Evolutionary conservation across 768 basidiomycete genomes (phyloP), one percentile per base, ranked within the genome.

Genomic region (Serendipita sp.): DNA sequence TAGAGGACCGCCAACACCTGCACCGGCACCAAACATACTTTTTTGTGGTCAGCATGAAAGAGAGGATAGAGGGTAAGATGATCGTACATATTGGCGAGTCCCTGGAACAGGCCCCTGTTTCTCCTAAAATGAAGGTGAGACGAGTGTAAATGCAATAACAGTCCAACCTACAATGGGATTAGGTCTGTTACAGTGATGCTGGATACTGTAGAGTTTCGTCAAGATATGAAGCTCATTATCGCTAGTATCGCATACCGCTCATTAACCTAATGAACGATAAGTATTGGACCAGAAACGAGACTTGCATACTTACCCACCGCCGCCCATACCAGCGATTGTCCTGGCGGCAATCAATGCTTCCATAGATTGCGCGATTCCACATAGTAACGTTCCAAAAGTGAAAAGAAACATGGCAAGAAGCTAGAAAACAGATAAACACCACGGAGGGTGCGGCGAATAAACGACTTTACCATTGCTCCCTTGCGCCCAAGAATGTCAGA

Each of bases 341-440:
- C 94, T 83, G 64, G 87, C 88, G 45, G 79, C 78, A 66, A 95
- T 91, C 63, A 96, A 79, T 11, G 79, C 72, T 66, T 82, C 80
- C 93, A 97, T 95, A 3, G 85, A 87, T 6, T 87, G 83, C 45
- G 91, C 94, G 45, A 93, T 68, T 1, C 90, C 95, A 71, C 93
- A 97, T 15, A 85, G 77, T 45, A 91, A 77, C 1, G 92, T 97
- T 23, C 94, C 94, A 66, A 81, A 77, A 23, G 65, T 67, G 67
- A 64, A 46, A 27, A 62, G 43, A 13, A 55, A 31, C 10, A 44
- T 23, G 27, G 62, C 18, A 31, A 31, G 50, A 40, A 45, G 66
- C 37, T 62, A 69, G 70, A 68, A 68, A 65, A 55, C 29, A 62
- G 34, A 66, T 64, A 66, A 37, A 62, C 27, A 64, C 44, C 68